Evolutionary conservation across 2,329 filamentous ascomycete genomes (phyloP).

Genomic region (Colletotrichum abscissum): DNA sequence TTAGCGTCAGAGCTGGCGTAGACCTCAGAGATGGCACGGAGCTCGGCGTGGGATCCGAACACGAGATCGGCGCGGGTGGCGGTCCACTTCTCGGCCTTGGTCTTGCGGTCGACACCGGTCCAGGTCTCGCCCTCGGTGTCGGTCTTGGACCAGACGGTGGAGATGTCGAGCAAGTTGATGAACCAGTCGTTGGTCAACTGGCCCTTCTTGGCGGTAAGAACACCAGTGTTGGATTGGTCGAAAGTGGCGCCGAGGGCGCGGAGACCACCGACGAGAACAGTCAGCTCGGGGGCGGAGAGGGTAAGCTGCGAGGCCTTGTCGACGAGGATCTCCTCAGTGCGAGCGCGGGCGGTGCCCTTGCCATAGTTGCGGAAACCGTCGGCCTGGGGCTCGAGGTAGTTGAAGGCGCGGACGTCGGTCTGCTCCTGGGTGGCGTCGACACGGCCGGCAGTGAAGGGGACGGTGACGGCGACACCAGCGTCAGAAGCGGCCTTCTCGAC

Average conservation of each 20-base stretch:
- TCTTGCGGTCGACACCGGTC: slow-evolving; percentile 74
- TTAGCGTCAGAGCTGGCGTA: slow-evolving; percentile 72
- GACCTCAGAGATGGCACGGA: slow-evolving; percentile 77
- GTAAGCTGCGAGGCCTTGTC: slow-evolving; percentile 79
- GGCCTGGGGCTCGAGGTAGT: slow-evolving; percentile 73
- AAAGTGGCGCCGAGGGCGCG: slow-evolving; percentile 77
- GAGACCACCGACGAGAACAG: slow-evolving; percentile 78
- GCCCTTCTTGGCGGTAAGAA: slow-evolving; percentile 76
- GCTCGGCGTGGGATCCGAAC: slow-evolving; percentile 78
- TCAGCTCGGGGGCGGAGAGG: slow-evolving; percentile 77
- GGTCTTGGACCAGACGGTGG: slow-evolving; percentile 68
- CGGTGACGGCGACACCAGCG: slow-evolving; percentile 60
- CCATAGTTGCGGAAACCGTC: slow-evolving; percentile 88
- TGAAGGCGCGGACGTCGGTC: slow-evolving; percentile 74
- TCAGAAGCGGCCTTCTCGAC: slow-evolving; percentile 75
- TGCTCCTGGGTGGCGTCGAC: slow-evolving; percentile 78
- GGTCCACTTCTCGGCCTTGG: slow-evolving; percentile 74
- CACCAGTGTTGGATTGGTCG: slow-evolving; percentile 74
- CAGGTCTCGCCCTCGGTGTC: slow-evolving; percentile 64
- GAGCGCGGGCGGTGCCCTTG: slow-evolving; percentile 67
- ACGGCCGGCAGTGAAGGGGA: slow-evolving; percentile 80
- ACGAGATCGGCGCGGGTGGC: slow-evolving; percentile 77
- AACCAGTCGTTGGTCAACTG: slow-evolving; percentile 85
- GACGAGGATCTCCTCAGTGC: slow-evolving; percentile 76
- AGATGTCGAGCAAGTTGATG: slow-evolving; percentile 78